Base-by-base conservation (phyloP, 805 yeast genomes). In the Cyberlindnera xylosilytica region DNA sequence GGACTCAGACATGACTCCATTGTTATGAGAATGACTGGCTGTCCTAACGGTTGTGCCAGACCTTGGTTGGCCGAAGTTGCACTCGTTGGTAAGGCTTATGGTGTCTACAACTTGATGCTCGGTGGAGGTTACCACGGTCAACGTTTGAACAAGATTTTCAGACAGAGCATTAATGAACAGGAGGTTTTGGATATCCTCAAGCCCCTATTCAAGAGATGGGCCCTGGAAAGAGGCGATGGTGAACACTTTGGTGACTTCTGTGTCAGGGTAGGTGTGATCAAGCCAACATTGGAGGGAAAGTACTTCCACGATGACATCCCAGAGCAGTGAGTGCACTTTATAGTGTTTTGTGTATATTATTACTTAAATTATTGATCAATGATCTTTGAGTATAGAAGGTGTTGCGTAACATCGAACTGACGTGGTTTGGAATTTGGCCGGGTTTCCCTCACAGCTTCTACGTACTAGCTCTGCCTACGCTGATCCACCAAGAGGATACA, bases 21-120 rank as follows among this genome's bases (percentile, higher is more conserved):
- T 52, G 96, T 89, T 19, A 85, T 91, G 95, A 81, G 98, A 72
- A 90, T 91, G 97, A 91, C 97, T 23, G 98, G 98, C 44, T 91
- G 98, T 75, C 97, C 97, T 42, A 91, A 91, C 64, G 98, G 98
- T 53, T 91, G 98, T 73, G 93, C 98, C 19, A 81, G 98, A 65
- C 98, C 98, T 22, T 91, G 97, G 97, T 69, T 91, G 39, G 98
- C 97, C 4, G 98, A 91, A 65, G 80, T 91, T 45, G 98, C 97
- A 1, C 74, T 89, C 46, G 95, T 91, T 44, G 98, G 98, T 64
- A 91, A 91, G 64, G 97, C 98, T 0, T 80, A 76, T 50, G 96
- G 95, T 39, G 89, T 95, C 15, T 91, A 91, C 68, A 91, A 91
- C 66, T 74, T 91, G 66, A 74, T 90, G 87, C 74, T 91, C 53